These are phyloP conservation scores for Eucalyptus guilfoylei DNA, from an alignment of 345 rosid species.

Conservation along the genomic window DNA sequence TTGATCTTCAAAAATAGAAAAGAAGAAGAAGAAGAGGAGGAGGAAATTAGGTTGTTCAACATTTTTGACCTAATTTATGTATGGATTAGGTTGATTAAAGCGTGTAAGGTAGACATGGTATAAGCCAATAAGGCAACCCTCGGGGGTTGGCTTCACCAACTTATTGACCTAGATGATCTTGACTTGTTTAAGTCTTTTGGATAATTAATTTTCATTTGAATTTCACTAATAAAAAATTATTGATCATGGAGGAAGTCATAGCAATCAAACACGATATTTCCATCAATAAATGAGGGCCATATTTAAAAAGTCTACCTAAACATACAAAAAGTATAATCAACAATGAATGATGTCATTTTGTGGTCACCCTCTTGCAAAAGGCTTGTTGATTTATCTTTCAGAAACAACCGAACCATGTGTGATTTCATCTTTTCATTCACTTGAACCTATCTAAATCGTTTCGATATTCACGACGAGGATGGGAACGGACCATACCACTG, in stretches of 20 bases:
- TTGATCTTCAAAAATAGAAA: background rate
- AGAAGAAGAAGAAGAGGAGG: background rate
- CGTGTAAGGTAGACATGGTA: background rate
- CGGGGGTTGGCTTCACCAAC: background rate
- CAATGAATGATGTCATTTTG: background rate
- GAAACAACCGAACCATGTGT: background rate
- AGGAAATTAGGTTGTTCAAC: background rate
- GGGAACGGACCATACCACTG: rapidly evolving
- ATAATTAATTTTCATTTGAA: background rate
- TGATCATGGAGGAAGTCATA: background rate
- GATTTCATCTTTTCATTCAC: background rate
- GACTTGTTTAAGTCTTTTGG: background rate
- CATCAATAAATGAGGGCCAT: background rate
- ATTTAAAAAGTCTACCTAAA: background rate
- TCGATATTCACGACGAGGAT: background rate
- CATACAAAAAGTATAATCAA: background rate
- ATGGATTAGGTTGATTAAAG: background rate
- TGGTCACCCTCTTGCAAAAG: background rate
- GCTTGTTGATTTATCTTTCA: background rate
- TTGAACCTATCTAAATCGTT: background rate
- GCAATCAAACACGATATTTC: background rate
- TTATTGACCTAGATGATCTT: background rate
- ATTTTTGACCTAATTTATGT: background rate
- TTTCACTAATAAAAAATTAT: background rate
- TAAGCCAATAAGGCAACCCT: background rate